Base-by-base conservation (phyloP, 768 basidiomycete genomes). In the Suillus discolor region DNA sequence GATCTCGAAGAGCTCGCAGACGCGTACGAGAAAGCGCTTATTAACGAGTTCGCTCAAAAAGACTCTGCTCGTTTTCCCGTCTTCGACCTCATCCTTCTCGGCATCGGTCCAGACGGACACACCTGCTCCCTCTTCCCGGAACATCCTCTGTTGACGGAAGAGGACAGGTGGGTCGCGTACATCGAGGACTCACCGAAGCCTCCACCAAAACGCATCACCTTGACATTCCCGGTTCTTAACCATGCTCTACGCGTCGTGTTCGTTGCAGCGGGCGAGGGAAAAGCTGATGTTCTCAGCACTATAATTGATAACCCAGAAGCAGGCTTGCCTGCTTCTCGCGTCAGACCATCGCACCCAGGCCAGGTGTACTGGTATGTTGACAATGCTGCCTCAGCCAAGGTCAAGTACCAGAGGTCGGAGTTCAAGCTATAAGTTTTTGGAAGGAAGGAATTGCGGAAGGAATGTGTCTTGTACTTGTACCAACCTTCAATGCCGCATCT, bases 91-190 rank as follows among this genome's bases (percentile, higher is more conserved):
- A 92, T 99, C 80, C 87, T 99, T 53, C 90, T 99, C 61, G 97
- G 97, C 59, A 89, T 96, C 86, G 97, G 97, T 38, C 93, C 93
- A 6, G 97, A 98, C 75, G 97, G 97, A n/a, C 97, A 99, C 82
- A 99, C 97, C 49, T 95, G 92, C 67, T 96, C 93, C 8, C 89
- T 99, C 70, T 99, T 99, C 87, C 97, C 97, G 11, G 92, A 85
- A n/a, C 97, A 99, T 74, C 79, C 77, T 44, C 85, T 98, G 45
- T 85, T 99, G 59, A 67, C 79, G n/a, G 97, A 97, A 79, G 86
- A 83, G 60, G 94, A 94, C 76, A 87, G 93, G 66, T 99, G 97
- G 97, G 93, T 99, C 28, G 97, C 96, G 1, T 91, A 88, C 77
- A 82, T 99, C 72, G 89, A 92, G 23, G 94, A 99, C 80, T 92